These are phyloP conservation scores for Tilletia caries DNA, from an alignment of 1,284 basidiomycete species.

Conservation along the genomic window DNA sequence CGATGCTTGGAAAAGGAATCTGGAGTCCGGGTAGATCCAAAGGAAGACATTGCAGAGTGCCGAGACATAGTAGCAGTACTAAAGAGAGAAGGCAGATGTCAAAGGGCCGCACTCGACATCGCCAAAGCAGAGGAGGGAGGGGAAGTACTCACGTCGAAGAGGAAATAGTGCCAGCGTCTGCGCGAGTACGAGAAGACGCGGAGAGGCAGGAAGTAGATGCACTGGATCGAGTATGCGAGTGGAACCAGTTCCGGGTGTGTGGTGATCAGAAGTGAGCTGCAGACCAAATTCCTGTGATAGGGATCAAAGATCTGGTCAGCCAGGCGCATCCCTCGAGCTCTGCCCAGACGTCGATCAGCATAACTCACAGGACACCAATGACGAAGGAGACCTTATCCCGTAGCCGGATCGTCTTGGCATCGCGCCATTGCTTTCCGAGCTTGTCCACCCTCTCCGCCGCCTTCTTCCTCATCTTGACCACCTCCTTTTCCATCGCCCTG, in stretches of 20 bases:
- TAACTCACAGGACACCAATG: slow-evolving; percentile 72
- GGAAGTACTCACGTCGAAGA: slow-evolving; percentile 62
- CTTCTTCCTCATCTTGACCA: slow-evolving; percentile 73
- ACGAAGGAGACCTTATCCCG: slow-evolving; percentile 68
- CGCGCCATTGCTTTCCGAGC: slow-evolving; percentile 74
- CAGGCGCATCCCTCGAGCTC: too few relatives aligned
- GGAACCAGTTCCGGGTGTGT: slow-evolving; percentile 72
- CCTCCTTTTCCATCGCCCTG: slow-evolving; percentile 74
- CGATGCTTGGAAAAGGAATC: slow-evolving; percentile 41
- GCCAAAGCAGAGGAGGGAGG: too few relatives aligned
- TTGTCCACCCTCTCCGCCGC: slow-evolving; percentile 71
- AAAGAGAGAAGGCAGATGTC: slow-evolving; percentile 59
- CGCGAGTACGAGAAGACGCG: slow-evolving; percentile 66
- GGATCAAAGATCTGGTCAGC: not conserved
- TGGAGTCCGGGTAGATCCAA: slow-evolving; percentile 37
- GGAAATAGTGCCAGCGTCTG: slow-evolving; percentile 82
- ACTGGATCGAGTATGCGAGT: slow-evolving; percentile 71
- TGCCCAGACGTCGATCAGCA: too few relatives aligned
- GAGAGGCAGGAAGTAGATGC: slow-evolving; percentile 71
- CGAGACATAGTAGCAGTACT: slow-evolving; percentile 1
- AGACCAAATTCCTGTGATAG: slow-evolving; percentile 5
- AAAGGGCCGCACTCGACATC: slow-evolving; percentile 63
- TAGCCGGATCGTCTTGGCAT: slow-evolving; percentile 77
- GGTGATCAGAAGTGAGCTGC: slow-evolving; percentile 72
- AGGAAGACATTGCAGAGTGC: slow-evolving; percentile 26